Evolutionary conservation across 257 asterid genomes (phyloP).

Genomic region (Misopates orontium): DNA sequence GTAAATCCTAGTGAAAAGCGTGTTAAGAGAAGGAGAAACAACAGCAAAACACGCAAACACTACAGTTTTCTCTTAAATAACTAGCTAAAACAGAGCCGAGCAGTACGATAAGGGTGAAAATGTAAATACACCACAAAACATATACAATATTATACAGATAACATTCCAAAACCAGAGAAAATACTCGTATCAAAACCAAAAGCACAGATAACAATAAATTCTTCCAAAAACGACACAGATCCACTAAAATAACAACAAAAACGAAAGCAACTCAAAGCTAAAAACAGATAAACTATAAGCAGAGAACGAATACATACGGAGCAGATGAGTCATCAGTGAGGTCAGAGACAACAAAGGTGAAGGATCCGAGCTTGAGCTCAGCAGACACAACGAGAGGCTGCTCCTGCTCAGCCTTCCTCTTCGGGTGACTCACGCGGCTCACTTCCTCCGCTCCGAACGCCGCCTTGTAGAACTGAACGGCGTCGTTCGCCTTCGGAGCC

Average conservation of each 20-base stretch:
- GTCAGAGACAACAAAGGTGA: conserved; percentile 63
- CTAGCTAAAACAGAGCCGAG: too few relatives aligned
- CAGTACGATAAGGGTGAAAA: too few relatives aligned
- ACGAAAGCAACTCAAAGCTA: background rate
- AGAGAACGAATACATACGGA: conserved; percentile 39
- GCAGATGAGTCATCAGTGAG: conserved; percentile 47
- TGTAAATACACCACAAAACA: too few relatives aligned
- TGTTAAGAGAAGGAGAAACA: too few relatives aligned
- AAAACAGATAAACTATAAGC: background rate
- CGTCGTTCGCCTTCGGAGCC: conserved; percentile 68
- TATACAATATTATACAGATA: too few relatives aligned
- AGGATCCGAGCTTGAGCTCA: conserved; percentile 71
- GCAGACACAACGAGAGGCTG: conserved; percentile 57
- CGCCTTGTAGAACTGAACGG: conserved; percentile 71
- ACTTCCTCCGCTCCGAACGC: conserved; percentile 94
- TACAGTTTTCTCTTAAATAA: too few relatives aligned
- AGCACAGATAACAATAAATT: background rate
- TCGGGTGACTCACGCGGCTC: conserved; percentile 56
- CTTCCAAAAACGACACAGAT: conserved; percentile 19
- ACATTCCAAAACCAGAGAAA: too few relatives aligned
- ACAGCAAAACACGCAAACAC: too few relatives aligned
- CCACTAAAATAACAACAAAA: background rate
- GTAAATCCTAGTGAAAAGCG: too few relatives aligned
- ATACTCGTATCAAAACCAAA: background rate
- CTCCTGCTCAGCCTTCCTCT: conserved; percentile 95